Evolutionary conservation across 2,329 filamentous ascomycete species (phyloP), one percentile per base, ranked within the genome.

Genomic region (Chaetomium sp.): DNA sequence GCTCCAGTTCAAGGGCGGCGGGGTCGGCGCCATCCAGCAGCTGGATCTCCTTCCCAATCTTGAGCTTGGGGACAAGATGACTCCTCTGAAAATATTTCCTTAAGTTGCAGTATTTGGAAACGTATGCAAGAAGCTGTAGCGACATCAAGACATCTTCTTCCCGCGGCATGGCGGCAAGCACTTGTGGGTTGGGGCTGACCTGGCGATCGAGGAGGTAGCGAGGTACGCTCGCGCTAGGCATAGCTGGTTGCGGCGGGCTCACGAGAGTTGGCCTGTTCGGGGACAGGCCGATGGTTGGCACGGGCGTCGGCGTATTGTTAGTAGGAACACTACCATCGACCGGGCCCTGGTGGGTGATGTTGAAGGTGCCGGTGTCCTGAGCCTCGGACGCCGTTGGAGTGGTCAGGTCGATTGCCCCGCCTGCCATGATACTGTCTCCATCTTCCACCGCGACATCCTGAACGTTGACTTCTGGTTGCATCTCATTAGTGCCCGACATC

Each of bases 61-160:
- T 93, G 58, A 99, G 87, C 68, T 89, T 90, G 0, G 95, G 95
- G 4, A 99, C 95, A 12, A 98, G 83, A 73, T 99, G 95, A 47
- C 93, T 96, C 76, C 90, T 86, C 75, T 99, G 95, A 76, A 99
- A 99, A 77, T 97, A 99, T 4, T 92, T 90, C 21, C 95, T 88
- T 33, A 99, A 85, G 72, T 96, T 96, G 82, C 95, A 98, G 79
- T 99, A 99, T 78, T 99, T 99, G 27, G 93, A 97, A 63, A 99
- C 94, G 75, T 99, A 99, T 19, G 95, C 95, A 54, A 99, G 85
- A 23, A 99, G 86, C 78, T 99, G 95, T 45, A 99, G 84, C 6
- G 95, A 97, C 94, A 99, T 97, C 68, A 99, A 83, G 2, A 99
- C 95, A 73, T 99, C 95, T 77, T 99, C 95, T 72, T 99, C 95